Conservation (phyloP, 768 basidiomycete species). For the Candolleomyces aberdarensis region DNA sequence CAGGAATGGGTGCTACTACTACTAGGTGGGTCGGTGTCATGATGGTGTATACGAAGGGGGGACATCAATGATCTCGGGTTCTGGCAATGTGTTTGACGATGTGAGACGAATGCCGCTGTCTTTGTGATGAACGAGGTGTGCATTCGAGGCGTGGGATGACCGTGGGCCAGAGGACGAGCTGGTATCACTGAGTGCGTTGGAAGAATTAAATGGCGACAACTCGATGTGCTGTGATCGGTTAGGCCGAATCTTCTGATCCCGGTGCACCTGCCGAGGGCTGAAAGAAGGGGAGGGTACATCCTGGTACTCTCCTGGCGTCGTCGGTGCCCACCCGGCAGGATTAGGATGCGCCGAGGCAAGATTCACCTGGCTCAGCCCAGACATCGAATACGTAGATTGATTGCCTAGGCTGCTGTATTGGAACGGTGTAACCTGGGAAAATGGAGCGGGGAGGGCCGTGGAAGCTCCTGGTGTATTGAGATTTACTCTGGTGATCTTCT, state of each 20-base stretch:
- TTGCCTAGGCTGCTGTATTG: not conserved
- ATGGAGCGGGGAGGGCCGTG: not conserved
- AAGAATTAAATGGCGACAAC: not conserved
- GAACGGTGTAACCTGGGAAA: not conserved
- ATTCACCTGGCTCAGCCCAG: not conserved
- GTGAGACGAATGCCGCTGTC: not conserved
- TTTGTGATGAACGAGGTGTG: not conserved
- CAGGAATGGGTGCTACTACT: no score
- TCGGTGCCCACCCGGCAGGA: not conserved
- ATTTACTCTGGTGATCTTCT: not conserved
- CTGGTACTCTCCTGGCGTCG: not conserved
- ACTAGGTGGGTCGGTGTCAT: no score
- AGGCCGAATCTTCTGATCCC: not conserved
- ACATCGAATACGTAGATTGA: not conserved
- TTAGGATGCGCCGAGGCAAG: not conserved
- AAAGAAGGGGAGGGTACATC: not conserved
- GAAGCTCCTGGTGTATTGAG: not conserved
- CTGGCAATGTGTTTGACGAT: not conserved
- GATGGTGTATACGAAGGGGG: not conserved
- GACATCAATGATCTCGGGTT: not conserved
- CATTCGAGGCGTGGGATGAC: not conserved
- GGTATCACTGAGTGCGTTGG: not conserved
- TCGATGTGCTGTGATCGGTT: not conserved
- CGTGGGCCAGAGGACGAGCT: not conserved
- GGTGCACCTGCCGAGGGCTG: not conserved